phyloP scores from a whole-genome alignment of 2,329 filamentous ascomycete genomes.

The Aspergillus texensis region DNA sequence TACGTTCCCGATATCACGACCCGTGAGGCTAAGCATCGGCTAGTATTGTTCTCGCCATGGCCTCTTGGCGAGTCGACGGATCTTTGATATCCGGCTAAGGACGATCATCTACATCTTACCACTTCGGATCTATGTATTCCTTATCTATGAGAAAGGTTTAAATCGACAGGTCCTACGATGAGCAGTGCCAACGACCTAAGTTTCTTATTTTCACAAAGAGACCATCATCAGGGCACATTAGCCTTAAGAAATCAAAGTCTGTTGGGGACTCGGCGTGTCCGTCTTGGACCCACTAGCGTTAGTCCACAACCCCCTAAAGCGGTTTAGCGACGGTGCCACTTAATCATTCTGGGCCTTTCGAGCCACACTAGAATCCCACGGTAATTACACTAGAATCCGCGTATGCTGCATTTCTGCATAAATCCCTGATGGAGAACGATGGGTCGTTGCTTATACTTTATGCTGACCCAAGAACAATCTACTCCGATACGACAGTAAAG shows the following conservation, averaged over 20 bases:
- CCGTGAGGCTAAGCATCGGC: neutral
- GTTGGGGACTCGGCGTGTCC: conserved; percentile 4
- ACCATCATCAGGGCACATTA: neutral
- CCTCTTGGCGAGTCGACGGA: neutral
- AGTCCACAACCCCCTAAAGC: neutral
- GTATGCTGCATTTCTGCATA: neutral
- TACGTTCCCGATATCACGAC: neutral
- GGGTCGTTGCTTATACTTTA: neutral
- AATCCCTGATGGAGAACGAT: neutral
- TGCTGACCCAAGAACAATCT: neutral
- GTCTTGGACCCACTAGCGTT: neutral
- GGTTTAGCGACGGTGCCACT: neutral
- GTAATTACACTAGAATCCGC: neutral
- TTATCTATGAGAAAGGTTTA: neutral
- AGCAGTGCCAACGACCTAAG: neutral
- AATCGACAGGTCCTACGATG: neutral
- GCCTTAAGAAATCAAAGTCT: neutral
- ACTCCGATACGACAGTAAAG: no score
- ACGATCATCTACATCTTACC: neutral
- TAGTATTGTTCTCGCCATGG: neutral
- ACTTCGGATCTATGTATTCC: neutral
- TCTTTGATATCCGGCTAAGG: neutral
- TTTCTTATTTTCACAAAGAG: neutral
- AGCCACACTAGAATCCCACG: neutral
- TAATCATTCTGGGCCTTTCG: neutral